A percentile compares a stretch with the other conserved stretches of the same genome.
Conservation (phyloP, 192 early-diverging fungal species). For the Coemansia sp. region DNA sequence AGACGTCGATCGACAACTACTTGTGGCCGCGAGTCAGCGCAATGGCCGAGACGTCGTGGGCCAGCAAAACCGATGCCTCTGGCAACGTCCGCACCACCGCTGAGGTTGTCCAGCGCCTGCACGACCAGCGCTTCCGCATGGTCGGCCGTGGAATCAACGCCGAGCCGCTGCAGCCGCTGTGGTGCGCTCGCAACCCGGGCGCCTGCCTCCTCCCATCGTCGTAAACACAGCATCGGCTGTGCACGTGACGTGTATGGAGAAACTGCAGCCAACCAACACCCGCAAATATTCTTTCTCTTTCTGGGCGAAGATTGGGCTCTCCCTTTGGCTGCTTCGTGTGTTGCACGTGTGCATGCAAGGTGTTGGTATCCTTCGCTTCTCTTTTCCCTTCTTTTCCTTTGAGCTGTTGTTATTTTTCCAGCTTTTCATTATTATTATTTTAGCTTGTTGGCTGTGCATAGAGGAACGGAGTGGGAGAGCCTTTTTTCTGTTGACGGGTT, state of each 20-base stretch:
- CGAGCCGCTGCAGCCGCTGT: constrained; percentile 73
- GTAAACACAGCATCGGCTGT: not conserved
- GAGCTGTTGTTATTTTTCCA: no score
- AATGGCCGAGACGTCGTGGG: constrained; percentile 70
- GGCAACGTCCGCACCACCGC: constrained; percentile 57
- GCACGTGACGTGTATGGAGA: not conserved
- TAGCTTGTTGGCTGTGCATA: no score
- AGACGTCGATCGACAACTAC: constrained; percentile 57
- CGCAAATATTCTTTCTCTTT: not conserved
- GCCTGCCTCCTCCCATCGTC: constrained; percentile 39
- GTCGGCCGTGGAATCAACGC: constrained; percentile 64
- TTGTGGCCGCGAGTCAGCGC: constrained; percentile 73
- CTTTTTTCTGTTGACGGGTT: no score
- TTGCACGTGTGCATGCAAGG: not conserved
- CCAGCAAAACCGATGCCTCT: constrained; percentile 58
- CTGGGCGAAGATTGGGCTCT: no score
- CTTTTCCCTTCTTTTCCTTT: not conserved
- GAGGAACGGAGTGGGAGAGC: no score
- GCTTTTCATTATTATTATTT: no score
- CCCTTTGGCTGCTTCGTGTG: not conserved
- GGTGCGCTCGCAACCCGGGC: constrained; percentile 67
- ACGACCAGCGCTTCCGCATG: constrained; percentile 72
- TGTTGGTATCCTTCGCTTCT: no score
- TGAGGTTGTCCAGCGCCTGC: constrained; percentile 65
- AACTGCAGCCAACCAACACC: constrained; percentile 2